These are phyloP conservation scores for Plasmodium reichenowi DNA, from an alignment of 169 alveolate species.

Conservation along the genomic window DNA sequence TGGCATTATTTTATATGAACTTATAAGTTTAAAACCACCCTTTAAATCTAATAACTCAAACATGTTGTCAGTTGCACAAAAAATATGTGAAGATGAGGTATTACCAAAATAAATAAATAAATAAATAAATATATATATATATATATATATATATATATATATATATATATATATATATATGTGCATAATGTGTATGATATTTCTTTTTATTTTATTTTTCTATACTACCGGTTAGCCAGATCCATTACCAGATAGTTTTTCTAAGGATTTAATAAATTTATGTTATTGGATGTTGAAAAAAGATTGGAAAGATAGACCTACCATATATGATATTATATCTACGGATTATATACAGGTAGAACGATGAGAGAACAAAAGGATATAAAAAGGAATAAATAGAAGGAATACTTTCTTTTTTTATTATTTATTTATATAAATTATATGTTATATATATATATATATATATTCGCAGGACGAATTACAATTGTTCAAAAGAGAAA, in stretches of 20 bases:
- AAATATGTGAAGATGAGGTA: constrained; percentile 77
- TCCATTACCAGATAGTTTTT: constrained; percentile 66
- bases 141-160: not conserved
- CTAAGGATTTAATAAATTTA: constrained; percentile 50
- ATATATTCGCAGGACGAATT: constrained; percentile 26
- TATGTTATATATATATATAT: not conserved
- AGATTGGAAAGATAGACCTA: constrained; percentile 58
- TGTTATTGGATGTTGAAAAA: constrained; percentile 75
- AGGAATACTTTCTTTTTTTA: too few species aligned
- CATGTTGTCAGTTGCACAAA: constrained; percentile 59
- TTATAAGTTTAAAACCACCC: constrained; percentile 70
- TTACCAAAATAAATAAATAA: not conserved
- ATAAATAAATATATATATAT: not conserved
- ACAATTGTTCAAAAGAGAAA: constrained; percentile 56
- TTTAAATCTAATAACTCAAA: constrained; percentile 65
- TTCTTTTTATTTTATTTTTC: not conserved
- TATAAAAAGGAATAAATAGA: constrained; percentile 1
- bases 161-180: not conserved
- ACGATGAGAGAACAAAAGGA: not conserved
- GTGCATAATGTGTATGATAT: not conserved
- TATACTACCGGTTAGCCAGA: constrained; percentile 32
- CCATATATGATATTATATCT: constrained; percentile 56
- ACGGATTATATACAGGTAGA: constrained; percentile 60
- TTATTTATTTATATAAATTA: too few species aligned
- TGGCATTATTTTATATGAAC: constrained; percentile 74